Evolutionary conservation across 768 basidiomycete species (phyloP).

Genomic region (Amanita fuliginea): DNA sequence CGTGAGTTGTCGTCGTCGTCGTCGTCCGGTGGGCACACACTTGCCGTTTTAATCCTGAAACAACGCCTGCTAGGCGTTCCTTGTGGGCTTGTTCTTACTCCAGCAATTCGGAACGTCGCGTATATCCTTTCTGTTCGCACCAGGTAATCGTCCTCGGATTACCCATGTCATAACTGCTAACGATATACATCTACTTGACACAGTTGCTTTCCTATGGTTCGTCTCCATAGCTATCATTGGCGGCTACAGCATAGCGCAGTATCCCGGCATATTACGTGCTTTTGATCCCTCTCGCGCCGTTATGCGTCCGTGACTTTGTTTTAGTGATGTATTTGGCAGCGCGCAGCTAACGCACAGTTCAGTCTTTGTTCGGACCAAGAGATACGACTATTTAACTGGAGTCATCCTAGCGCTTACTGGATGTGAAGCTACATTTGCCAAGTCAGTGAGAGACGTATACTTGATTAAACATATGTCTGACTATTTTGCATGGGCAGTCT

Average conservation of each 20-base stretch:
- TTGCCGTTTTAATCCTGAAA: neutral
- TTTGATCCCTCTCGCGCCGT: slow-evolving; percentile 59
- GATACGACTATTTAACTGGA: slow-evolving; percentile 52
- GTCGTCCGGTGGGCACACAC: neutral
- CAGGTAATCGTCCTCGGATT: slow-evolving; percentile 22
- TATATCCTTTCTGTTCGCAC: slow-evolving; percentile 44
- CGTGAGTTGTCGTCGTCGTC: slow-evolving; percentile 26
- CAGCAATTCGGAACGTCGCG: slow-evolving; percentile 51
- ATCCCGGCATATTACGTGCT: slow-evolving; percentile 52
- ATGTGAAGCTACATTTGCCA: slow-evolving; percentile 58
- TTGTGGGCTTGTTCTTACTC: slow-evolving; percentile 45
- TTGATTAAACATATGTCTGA: neutral
- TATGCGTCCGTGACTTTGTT: slow-evolving; percentile 29
- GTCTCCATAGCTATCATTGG: slow-evolving; percentile 39
- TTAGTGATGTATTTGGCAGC: neutral
- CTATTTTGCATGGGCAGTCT: slow-evolving; percentile 24
- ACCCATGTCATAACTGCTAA: neutral
- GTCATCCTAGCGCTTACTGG: slow-evolving; percentile 58
- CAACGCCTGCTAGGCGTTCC: slow-evolving; percentile 28
- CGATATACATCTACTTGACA: too few relatives aligned
- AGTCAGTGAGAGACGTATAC: slow-evolving; percentile 21
- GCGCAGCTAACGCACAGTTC: neutral
- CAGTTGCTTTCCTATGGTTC: slow-evolving; percentile 44
- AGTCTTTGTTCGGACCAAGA: slow-evolving; percentile 58
- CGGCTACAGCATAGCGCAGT: slow-evolving; percentile 40